These are phyloP conservation scores for Hortaea sp. DNA, from an alignment of 2,329 filamentous ascomycete species.

Conservation along the genomic window DNA sequence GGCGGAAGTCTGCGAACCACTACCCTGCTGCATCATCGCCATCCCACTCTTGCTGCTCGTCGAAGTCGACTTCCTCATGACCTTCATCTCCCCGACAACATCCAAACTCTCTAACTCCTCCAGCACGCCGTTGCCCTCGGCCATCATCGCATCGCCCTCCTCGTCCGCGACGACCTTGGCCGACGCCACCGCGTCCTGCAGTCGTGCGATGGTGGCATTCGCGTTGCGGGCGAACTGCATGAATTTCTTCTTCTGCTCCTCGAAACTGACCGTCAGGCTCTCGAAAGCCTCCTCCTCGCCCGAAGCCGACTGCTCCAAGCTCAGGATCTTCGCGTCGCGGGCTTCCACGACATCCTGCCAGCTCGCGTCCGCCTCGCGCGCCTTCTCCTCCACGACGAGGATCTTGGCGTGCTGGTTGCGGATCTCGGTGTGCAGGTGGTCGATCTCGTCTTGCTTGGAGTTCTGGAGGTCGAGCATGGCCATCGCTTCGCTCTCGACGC, in stretches of 20 bases:
- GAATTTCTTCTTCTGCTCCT: slow-evolving; percentile 19
- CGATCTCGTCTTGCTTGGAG: slow-evolving; percentile 24
- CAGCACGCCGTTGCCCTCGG: slow-evolving; percentile 10
- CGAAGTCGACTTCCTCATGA: background rate
- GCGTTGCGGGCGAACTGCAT: slow-evolving; percentile 26
- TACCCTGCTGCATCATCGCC: background rate
- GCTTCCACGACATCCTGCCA: slow-evolving; percentile 31
- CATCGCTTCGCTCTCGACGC: slow-evolving; percentile 26
- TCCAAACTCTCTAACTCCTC: slow-evolving; percentile 19
- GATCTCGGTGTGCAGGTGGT: slow-evolving; percentile 18
- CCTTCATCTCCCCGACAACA: slow-evolving; percentile 7
- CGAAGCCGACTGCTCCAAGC: slow-evolving; percentile 16
- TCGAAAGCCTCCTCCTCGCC: slow-evolving; percentile 13
- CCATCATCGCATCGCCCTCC: slow-evolving; percentile 8
- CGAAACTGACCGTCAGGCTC: slow-evolving; percentile 17
- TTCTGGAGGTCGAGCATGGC: slow-evolving; percentile 26
- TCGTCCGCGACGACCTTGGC: slow-evolving; percentile 21
- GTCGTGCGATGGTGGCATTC: slow-evolving; percentile 21
- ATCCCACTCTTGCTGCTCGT: background rate
- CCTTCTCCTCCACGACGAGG: slow-evolving; percentile 21
- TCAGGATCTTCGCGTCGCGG: slow-evolving; percentile 28
- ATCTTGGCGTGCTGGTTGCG: slow-evolving; percentile 26
- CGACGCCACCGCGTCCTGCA: slow-evolving; percentile 21
- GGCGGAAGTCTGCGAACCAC: background rate
- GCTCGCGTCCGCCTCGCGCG: slow-evolving; percentile 28